Conservation (phyloP, 108 stramenopile genomes). For the Stephanodiscus triporus region DNA sequence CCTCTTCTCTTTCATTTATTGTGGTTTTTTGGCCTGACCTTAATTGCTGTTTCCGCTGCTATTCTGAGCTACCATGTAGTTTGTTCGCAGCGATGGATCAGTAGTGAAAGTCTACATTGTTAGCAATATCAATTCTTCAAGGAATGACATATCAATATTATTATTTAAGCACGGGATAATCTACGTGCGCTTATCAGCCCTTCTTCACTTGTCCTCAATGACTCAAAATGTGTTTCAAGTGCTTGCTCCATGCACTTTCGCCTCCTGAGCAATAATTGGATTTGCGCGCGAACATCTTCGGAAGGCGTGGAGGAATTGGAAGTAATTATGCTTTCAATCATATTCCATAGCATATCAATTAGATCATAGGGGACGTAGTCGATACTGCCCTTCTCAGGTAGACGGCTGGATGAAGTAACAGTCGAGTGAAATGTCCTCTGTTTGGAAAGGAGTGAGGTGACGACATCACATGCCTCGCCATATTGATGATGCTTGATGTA, state of each 20-base stretch:
- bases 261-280: conserved; percentile 14
- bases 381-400: conserved; percentile 83
- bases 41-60: too few species aligned
- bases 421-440: conserved; percentile 13
- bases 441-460: conserved; percentile 46
- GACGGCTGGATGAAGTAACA: conserved; percentile 41
- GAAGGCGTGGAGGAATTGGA: conserved; percentile 4
- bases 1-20: too few species aligned
- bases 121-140: too few species aligned
- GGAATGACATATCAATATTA: too few species aligned
- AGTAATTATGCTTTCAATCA: conserved; percentile 54
- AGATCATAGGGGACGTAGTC: conserved; percentile 79
- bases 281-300: neutral
- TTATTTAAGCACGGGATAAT: neutral
- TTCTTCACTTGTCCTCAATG: conserved; percentile 20
- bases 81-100: too few species aligned
- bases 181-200: conserved; percentile 14
- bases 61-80: too few species aligned
- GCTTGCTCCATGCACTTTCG: conserved; percentile 64
- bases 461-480: conserved; percentile 68
- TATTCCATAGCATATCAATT: conserved; percentile 75
- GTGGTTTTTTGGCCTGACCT: too few species aligned
- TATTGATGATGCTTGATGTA: conserved; percentile 70
- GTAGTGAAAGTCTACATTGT: too few species aligned
- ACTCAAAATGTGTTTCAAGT: conserved; percentile 55